Percentiles rank a stretch among this genome's conserved stretches.
Evolutionary conservation across 1,284 basidiomycete genomes (phyloP).

Genomic region (Ganoderma multipileum): DNA sequence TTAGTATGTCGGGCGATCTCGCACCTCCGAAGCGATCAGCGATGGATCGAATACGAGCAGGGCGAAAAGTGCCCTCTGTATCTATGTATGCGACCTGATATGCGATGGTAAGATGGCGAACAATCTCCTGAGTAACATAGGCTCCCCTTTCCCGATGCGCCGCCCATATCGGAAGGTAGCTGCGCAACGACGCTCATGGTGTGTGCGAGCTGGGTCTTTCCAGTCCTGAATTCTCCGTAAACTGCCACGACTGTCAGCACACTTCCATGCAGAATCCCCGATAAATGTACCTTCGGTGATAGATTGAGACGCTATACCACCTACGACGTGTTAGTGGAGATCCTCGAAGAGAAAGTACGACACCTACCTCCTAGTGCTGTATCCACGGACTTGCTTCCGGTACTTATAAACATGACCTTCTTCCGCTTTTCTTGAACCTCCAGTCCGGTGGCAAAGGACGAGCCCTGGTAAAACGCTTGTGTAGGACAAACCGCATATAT

Average conservation of each 20-base stretch:
- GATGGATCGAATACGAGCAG: constrained; percentile 88
- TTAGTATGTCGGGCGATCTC: neutral
- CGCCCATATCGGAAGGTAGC: constrained; percentile 88
- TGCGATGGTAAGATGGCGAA: constrained; percentile 1
- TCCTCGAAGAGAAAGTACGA: constrained; percentile 2
- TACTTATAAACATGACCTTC: constrained; percentile 81
- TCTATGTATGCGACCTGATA: constrained; percentile 89
- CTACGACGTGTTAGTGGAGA: constrained; percentile 44
- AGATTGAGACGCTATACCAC: constrained; percentile 88
- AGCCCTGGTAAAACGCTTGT: constrained; percentile 65
- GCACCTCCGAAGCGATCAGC: constrained; percentile 82
- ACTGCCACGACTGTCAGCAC: constrained; percentile 47
- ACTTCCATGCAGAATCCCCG: neutral
- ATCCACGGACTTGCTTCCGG: constrained; percentile 92
- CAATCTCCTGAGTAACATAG: neutral
- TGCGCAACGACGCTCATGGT: constrained; percentile 92
- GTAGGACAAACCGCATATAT: constrained; percentile 14
- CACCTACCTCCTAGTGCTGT: constrained; percentile 82
- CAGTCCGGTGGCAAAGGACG: constrained; percentile 88
- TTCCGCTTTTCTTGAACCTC: constrained; percentile 88
- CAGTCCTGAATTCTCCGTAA: constrained; percentile 84
- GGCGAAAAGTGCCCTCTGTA: constrained; percentile 94
- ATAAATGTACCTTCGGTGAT: constrained; percentile 79
- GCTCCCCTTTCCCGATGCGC: constrained; percentile 83
- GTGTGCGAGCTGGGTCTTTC: constrained; percentile 92